Base-by-base conservation (phyloP, 345 rosid species). In the Kernera saxatilis region DNA sequence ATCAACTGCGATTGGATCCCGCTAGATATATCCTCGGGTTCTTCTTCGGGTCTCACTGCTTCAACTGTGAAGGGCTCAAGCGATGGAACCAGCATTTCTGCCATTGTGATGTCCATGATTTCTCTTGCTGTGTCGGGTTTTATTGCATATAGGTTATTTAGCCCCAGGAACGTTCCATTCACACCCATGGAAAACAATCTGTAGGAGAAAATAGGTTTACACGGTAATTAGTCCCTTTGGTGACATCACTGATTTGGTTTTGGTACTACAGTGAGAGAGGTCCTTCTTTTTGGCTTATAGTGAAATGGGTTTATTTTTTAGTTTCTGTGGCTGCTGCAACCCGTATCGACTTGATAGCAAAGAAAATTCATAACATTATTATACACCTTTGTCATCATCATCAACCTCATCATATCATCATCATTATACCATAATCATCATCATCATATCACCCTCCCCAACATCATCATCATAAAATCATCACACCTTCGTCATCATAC, bases 1-100 rank as follows among this genome's bases (percentile, higher is more conserved):
- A 78, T 89, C 48, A 82, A 82, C 82, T 94, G 99, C 51, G 88
- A 88, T 54, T 94, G 99, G 99, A 73, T 84, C 19, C 78, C 84
- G 3, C 37, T 94, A 79, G 96, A 91, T 44, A 77, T 89, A 57
- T 70, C 90, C 41, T 49, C 78, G 1, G 63, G 64, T 2, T 84
- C 84, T 19, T 66, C 79, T 55, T 82, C 85, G 12, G 15, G 11
- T 35, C 78, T 81, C 15, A 62, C 74, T 2, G 27, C 64, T 64
- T 65, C 86, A 11, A 54, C 80, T 26, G 66, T 75, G 6, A 58
- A 80, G 60, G 75, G 85, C 40, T 81, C 91, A 23, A 78, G 82
- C 71, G 82, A 80, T 9, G 74, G 82, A 49, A 80, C 85, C 48
- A 82, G 92, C 58, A 77, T 84, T 58, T 75, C 88, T 46, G 83